phyloP scores from a whole-genome alignment of 176 grass and related monocot genomes.

The Musa acuminata region DNA sequence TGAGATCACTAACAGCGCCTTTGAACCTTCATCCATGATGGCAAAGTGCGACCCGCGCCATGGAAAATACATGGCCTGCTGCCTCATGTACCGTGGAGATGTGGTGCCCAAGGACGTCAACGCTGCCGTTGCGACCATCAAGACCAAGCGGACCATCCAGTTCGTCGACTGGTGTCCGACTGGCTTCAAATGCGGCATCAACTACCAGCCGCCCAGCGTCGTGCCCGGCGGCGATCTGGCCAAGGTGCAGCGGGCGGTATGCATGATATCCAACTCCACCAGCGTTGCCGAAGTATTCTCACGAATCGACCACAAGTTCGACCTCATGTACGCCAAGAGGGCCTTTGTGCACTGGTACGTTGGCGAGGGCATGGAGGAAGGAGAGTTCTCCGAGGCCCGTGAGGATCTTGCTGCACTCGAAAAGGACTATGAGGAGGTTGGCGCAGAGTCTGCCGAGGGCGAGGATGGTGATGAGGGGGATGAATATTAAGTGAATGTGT shows the following conservation, averaged over 20 bases:
- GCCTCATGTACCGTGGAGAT: conserved; percentile 23
- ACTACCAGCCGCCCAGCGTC: conserved; percentile 13
- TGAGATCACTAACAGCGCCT: conserved; percentile 22
- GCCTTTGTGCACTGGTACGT: conserved; percentile 11
- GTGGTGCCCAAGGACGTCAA: conserved; percentile 26
- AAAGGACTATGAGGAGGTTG: conserved; percentile 8
- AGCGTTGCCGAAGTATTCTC: conserved; percentile 5
- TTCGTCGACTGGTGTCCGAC: conserved; percentile 25
- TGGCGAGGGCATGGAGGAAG: conserved; percentile 10
- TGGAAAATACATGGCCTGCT: conserved; percentile 24
- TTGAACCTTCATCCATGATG: conserved; percentile 27
- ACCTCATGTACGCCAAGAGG: conserved; percentile 6
- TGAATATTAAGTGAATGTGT: background rate
- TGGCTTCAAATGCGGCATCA: conserved; percentile 24
- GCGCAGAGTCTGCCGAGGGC: background rate
- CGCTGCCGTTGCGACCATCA: conserved; percentile 14
- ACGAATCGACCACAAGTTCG: background rate
- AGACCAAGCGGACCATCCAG: conserved; percentile 25
- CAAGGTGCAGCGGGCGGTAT: conserved; percentile 2
- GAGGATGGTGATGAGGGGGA: background rate
- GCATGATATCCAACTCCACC: conserved; percentile 12
- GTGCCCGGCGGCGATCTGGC: conserved; percentile 1
- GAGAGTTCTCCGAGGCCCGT: conserved; percentile 1
- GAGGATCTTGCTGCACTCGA: conserved; percentile 1
- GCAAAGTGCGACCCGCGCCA: conserved; percentile 22